phyloP scores from a whole-genome alignment of 2,329 filamentous ascomycete species.

The Fusarium haematococcum region DNA sequence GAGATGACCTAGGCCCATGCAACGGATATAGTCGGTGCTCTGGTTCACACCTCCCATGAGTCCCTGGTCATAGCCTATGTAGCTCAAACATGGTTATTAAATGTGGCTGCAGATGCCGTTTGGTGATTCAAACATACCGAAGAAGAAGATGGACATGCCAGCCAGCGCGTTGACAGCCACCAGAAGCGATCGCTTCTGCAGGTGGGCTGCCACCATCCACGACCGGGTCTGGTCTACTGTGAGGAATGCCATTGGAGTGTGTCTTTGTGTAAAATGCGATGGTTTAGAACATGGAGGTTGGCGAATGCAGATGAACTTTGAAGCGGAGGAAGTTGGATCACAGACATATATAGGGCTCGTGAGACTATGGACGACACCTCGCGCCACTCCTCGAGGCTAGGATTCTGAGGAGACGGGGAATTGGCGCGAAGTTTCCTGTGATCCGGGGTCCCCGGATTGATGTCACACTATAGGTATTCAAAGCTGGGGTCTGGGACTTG shows the following conservation, averaged over 20 bases:
- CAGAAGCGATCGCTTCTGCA: conserved; percentile 54
- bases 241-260: not conserved
- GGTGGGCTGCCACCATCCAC: too few relatives aligned
- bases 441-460: not conserved
- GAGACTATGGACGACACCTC: not conserved
- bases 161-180: conserved; percentile 73
- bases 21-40: conserved; percentile 70
- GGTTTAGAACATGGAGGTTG: not conserved
- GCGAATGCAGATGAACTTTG: not conserved
- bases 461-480: not conserved
- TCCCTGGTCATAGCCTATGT: conserved; percentile 61
- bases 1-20: conserved; percentile 74
- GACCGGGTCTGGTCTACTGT: not conserved
- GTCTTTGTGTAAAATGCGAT: not conserved
- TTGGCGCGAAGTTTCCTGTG: not conserved
- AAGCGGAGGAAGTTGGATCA: not conserved
- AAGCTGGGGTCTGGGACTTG: not conserved
- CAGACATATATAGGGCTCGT: not conserved
- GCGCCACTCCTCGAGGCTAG: not conserved
- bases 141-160: conserved; percentile 76
- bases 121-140: conserved; percentile 52
- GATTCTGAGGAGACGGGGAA: not conserved
- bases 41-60: conserved; percentile 76
- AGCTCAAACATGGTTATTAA: not conserved
- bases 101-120: too few relatives aligned